Evolutionary conservation across 208 protist genomes (phyloP).

Genomic region (Trypanosoma scelopori): DNA sequence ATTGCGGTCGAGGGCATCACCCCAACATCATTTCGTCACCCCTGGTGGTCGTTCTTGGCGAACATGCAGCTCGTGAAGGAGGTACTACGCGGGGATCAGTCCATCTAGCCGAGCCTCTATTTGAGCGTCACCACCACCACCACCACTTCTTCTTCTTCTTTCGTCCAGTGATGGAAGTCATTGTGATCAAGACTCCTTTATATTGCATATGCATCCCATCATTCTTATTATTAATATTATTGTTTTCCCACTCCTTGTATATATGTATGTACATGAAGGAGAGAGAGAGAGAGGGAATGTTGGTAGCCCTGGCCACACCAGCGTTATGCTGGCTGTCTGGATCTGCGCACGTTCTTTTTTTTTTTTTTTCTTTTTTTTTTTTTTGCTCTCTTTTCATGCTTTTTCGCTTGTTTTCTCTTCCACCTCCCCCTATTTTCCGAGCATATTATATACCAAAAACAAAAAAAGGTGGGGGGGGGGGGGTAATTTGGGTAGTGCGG

Average conservation of each 20-base stretch:
- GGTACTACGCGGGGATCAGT: slow-evolving; percentile 46
- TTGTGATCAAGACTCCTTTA: too few species aligned
- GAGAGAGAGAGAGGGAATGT: slow-evolving; percentile 1
- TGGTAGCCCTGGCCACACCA: background rate
- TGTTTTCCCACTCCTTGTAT: slow-evolving; percentile 20
- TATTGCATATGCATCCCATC: background rate
- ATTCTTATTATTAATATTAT: slow-evolving; percentile 18
- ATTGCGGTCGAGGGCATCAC: slow-evolving; percentile 32
- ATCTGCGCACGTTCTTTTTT: slow-evolving; percentile 5
- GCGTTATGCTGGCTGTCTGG: background rate
- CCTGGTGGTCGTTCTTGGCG: slow-evolving; percentile 48
- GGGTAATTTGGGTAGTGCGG: too few species aligned
- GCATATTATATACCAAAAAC: too few species aligned
- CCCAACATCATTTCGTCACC: slow-evolving; percentile 53
- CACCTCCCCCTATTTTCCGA: too few species aligned
- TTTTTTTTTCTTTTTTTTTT: too few species aligned
- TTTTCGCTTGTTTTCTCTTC: too few species aligned
- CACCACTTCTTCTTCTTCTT: background rate
- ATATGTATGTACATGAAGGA: slow-evolving; percentile 13
- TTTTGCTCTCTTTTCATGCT: too few species aligned
- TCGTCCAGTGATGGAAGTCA: too few species aligned
- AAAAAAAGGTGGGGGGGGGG: too few species aligned
- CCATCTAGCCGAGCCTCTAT: slow-evolving; percentile 29
- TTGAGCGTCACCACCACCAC: background rate
- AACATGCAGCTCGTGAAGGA: slow-evolving; percentile 54